Percentiles rank a stretch among this genome's conserved stretches.
Conservation (phyloP, 1,139 yeast genomes). For the Candida pseudoviswanathii region DNA sequence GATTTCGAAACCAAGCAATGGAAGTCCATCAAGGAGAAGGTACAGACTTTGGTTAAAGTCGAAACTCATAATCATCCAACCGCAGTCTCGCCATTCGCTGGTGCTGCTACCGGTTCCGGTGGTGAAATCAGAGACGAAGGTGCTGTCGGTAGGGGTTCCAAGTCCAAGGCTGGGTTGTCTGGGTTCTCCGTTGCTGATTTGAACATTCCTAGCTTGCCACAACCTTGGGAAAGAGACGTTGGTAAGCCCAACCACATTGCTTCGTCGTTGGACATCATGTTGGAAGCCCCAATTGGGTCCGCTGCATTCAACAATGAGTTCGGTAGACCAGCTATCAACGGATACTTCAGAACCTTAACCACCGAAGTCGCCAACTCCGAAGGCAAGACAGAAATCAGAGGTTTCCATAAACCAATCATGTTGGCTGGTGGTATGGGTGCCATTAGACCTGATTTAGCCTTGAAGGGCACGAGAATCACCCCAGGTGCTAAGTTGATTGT, state of each 20-base stretch:
- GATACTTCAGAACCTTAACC: constrained; percentile 94
- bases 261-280: constrained; percentile 89
- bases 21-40: constrained; percentile 72
- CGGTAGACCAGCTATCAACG: constrained; percentile 97
- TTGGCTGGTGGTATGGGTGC: constrained; percentile 99
- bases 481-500: constrained; percentile 94
- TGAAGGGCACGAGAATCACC: constrained; percentile 84
- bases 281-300: constrained; percentile 96
- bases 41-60: constrained; percentile 90
- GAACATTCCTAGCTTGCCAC: constrained; percentile 78
- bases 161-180: constrained; percentile 92
- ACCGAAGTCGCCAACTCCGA: constrained; percentile 67
- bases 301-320: constrained; percentile 99
- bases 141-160: constrained; percentile 98
- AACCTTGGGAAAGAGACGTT: constrained; percentile 90
- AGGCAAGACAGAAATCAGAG: constrained; percentile 78
- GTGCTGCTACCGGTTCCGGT: constrained; percentile 99
- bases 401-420: constrained; percentile 99
- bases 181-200: constrained; percentile 94
- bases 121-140: constrained; percentile 99
- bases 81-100: constrained; percentile 98
- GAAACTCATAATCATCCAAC: constrained; percentile 99
- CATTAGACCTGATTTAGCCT: constrained; percentile 88
- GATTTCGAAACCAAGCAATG: constrained; percentile 72
- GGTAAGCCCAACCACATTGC: constrained; percentile 96